Evolutionary conservation across 371 early-diverging fungal species (phyloP), one percentile per base, ranked within the genome.

Genomic region (Mortierella sp.): DNA sequence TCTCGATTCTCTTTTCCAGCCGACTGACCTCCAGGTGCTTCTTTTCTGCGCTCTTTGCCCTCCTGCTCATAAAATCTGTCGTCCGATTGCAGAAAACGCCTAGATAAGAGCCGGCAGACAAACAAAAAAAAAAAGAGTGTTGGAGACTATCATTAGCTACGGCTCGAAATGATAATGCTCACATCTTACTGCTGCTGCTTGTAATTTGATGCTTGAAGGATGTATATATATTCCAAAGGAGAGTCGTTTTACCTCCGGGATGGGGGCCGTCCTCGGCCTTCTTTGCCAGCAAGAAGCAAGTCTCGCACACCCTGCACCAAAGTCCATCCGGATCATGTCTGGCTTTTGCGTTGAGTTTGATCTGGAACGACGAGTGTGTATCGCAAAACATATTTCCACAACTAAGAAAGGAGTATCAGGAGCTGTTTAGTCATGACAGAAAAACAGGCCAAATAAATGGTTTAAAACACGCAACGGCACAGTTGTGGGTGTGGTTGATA

Each of bases 1-100:
- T 89, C 73, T 92, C 95, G 54, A 96, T 79, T 14, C 97, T 83
- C 75, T 93, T 92, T 66, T 95, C 95, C 8, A 95, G 78, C 53
- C 94, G 87, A 73, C 95, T 97, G 17, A 87, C 87, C 55, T 95
- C 96, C 51, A 97, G 67, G 61, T 86, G 86, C 5, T 91, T 86
- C 41, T 83, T 82, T 49, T 91, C 92, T 12, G 90, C 85, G 9
- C 83, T 83, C 48, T 79, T 83, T 37, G 79, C 84, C 51, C 95
- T 80, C 56, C 81, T 61, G 39, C 84, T 85, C 32, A 85, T 60
- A 70, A 93, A 94, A 14, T 58, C 52, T 0, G 80, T 75, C 7
- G 92, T 89, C 47, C 78, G 78, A 26, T 59, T 81, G 21, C 88
- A 81, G 19, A 78, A 81, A 11, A 71, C 83, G 6, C 85, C 86